phyloP scores from a whole-genome alignment of 2,329 filamentous ascomycete genomes.

The Penicillium brasilianum region DNA sequence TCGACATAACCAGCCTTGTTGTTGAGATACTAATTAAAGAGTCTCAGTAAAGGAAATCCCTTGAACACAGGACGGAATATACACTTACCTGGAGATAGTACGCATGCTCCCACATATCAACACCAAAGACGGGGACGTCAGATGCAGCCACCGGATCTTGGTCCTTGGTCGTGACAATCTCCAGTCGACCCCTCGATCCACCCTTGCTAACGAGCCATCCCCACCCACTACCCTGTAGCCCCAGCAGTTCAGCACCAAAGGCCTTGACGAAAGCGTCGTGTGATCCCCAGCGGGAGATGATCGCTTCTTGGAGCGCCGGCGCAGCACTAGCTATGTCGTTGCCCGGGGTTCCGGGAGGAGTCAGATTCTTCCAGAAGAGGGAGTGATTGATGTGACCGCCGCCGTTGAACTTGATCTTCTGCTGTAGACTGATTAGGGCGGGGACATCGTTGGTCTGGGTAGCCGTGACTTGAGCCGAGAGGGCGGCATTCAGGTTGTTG shows the following conservation, averaged over 20 bases:
- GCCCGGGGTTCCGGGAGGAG: slow-evolving; percentile 63
- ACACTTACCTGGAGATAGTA: slow-evolving; percentile 76
- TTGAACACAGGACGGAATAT: neutral
- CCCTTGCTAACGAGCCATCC: slow-evolving; percentile 78
- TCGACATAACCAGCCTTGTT: slow-evolving; percentile 91
- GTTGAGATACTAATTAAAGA: slow-evolving; percentile 75
- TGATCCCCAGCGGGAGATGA: slow-evolving; percentile 70
- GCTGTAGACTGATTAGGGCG: slow-evolving; percentile 69
- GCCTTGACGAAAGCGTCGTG: slow-evolving; percentile 68
- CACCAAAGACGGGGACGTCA: slow-evolving; percentile 75
- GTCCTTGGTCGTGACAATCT: slow-evolving; percentile 82
- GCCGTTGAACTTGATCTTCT: slow-evolving; percentile 82
- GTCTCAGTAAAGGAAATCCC: neutral
- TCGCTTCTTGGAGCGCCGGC: slow-evolving; percentile 64
- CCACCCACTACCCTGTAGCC: slow-evolving; percentile 84
- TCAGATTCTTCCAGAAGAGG: slow-evolving; percentile 87
- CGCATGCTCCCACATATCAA: slow-evolving; percentile 95
- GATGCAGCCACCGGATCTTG: slow-evolving; percentile 81
- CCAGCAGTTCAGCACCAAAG: slow-evolving; percentile 69
- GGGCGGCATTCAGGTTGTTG: slow-evolving; percentile 80
- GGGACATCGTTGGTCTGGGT: slow-evolving; percentile 63
- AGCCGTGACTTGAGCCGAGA: slow-evolving; percentile 67
- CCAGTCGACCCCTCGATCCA: slow-evolving; percentile 61
- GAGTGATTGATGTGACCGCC: slow-evolving; percentile 93
- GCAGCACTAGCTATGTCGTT: slow-evolving; percentile 61